Conservation (phyloP, 2,329 filamentous ascomycete species). For the Colletotrichum plurivorum region DNA sequence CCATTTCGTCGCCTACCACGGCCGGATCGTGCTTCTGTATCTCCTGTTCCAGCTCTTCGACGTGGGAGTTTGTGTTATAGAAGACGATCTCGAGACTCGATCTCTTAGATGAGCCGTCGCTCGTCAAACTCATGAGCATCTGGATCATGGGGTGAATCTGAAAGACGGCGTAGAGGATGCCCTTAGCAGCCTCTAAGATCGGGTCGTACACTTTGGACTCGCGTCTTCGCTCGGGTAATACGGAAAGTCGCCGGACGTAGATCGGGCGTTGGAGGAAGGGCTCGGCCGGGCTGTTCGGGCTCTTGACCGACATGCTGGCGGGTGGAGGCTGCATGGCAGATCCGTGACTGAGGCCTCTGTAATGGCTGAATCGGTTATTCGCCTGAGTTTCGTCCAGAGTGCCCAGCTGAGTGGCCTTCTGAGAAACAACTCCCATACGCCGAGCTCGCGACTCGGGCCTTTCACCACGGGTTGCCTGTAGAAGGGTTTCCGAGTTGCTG, state of each 20-base stretch:
- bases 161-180: slow-evolving; percentile 76
- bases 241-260: slow-evolving; percentile 74
- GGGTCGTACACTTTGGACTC: slow-evolving; percentile 74
- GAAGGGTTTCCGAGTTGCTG: slow-evolving; percentile 74
- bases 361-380: slow-evolving; percentile 77
- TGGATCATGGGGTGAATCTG: slow-evolving; percentile 79
- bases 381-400: slow-evolving; percentile 74
- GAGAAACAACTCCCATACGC: slow-evolving; percentile 76
- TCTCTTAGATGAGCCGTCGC: slow-evolving; percentile 71
- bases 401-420: slow-evolving; percentile 71
- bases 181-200: slow-evolving; percentile 75
- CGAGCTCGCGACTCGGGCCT: slow-evolving; percentile 69
- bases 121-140: slow-evolving; percentile 73
- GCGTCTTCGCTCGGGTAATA: slow-evolving; percentile 73
- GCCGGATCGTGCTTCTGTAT: slow-evolving; percentile 72
- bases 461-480: slow-evolving; percentile 64
- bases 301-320: slow-evolving; percentile 57
- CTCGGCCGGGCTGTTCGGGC: slow-evolving; percentile 73
- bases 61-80: slow-evolving; percentile 77
- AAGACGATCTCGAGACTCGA: slow-evolving; percentile 77
- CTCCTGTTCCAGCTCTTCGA: slow-evolving; percentile 75
- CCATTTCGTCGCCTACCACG: slow-evolving; percentile 63
- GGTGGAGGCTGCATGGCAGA: slow-evolving; percentile 74
- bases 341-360: slow-evolving; percentile 76
- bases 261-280: slow-evolving; percentile 70